Conservation (phyloP, 2,329 filamentous ascomycete species). For the Shiraia sp. region DNA sequence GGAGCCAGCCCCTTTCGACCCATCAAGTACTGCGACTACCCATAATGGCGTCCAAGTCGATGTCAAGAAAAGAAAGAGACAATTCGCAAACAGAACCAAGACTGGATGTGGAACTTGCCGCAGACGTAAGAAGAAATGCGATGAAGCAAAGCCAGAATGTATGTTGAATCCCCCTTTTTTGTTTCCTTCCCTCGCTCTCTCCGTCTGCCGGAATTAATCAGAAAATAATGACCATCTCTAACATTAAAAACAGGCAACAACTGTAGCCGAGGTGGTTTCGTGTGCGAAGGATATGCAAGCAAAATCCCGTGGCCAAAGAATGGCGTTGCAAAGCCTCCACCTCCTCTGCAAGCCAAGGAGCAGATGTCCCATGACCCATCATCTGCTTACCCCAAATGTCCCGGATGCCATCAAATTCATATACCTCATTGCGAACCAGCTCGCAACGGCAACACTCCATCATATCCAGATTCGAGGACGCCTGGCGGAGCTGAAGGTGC, state of each 20-base stretch:
- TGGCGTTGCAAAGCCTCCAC: conserved; percentile 58
- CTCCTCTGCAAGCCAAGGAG: conserved; percentile 85
- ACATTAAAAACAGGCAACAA: conserved; percentile 61
- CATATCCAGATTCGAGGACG: conserved; percentile 30
- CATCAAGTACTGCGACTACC: conserved; percentile 45
- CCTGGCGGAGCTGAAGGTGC: conserved; percentile 44
- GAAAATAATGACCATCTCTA: conserved; percentile 2
- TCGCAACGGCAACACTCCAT: conserved; percentile 7
- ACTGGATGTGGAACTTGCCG: conserved; percentile 93
- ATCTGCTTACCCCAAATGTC: conserved; percentile 21
- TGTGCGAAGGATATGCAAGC: conserved; percentile 87
- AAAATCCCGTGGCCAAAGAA: conserved; percentile 79
- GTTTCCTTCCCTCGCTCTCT: conserved; percentile 57
- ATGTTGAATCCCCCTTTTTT: conserved; percentile 47
- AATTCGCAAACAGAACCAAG: conserved; percentile 95
- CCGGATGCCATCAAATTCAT: conserved; percentile 23
- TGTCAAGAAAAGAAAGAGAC: conserved; percentile 52
- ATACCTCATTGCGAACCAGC: conserved; percentile 37
- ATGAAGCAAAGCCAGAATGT: conserved; percentile 93
- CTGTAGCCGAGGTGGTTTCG: conserved; percentile 85
- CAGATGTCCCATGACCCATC: conserved; percentile 36
- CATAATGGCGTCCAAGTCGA: conserved; percentile 52
- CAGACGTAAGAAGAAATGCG: conserved; percentile 95
- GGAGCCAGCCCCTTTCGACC: conserved; percentile 20
- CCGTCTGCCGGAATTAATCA: too few species aligned